Conservation (phyloP, 176 grass and related monocot genomes). For the Oryza meridionalis region DNA sequence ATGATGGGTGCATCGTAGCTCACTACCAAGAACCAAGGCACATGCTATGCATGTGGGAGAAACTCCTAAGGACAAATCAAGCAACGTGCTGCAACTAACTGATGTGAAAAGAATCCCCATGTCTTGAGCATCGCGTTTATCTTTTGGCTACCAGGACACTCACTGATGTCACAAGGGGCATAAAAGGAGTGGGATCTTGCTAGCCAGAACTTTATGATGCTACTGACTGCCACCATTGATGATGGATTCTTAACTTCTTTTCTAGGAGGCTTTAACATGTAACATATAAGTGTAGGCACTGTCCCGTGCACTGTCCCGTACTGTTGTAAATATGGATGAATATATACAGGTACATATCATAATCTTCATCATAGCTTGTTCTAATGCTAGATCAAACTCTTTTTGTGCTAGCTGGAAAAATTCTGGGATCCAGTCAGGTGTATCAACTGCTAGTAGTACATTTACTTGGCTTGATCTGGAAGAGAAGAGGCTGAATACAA, state of each 20-base stretch:
- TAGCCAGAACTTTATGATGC: slow-evolving; percentile 16
- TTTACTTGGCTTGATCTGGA: background rate
- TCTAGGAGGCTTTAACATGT: background rate
- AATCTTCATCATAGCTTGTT: background rate
- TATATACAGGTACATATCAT: background rate
- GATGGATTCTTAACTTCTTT: background rate
- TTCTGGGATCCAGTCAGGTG: background rate
- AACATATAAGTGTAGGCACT: background rate
- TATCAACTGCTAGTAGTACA: slow-evolving; percentile 11
- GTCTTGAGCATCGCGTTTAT: background rate
- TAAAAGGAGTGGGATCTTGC: background rate
- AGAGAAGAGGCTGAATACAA: background rate
- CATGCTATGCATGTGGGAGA: slow-evolving; percentile 88
- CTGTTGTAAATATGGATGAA: slow-evolving; percentile 2
- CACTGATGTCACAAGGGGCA: slow-evolving; percentile 9
- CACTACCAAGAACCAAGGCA: slow-evolving; percentile 91
- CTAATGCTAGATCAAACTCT: background rate
- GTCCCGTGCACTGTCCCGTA: background rate
- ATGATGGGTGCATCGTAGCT: slow-evolving; percentile 72
- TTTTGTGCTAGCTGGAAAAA: background rate
- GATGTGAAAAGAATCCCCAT: slow-evolving; percentile 21
- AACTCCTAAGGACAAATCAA: slow-evolving; percentile 57
- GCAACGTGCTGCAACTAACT: slow-evolving; percentile 66
- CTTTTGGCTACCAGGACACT: slow-evolving; percentile 4
- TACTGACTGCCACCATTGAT: background rate